Percentiles rank a stretch among this genome's conserved stretches.
phyloP scores from a whole-genome alignment of 1,284 basidiomycete genomes.

The Cutaneotrichosporon sp. region DNA sequence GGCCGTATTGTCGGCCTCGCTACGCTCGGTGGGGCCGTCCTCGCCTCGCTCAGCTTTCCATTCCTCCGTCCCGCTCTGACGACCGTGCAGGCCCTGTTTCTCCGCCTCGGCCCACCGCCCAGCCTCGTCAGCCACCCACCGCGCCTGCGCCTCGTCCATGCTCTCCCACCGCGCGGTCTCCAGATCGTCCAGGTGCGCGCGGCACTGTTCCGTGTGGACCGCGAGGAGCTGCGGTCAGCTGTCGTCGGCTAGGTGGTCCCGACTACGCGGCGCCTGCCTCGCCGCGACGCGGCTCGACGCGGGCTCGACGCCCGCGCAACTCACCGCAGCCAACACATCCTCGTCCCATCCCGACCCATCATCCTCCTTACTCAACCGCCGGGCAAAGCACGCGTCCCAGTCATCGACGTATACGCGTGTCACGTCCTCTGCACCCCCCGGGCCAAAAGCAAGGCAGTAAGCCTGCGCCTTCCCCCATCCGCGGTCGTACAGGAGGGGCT shows the following conservation, averaged over 20 bases:
- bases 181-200: slow-evolving; percentile 5
- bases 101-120: slow-evolving; percentile 30
- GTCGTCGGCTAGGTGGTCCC: no score
- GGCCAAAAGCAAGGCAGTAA: slow-evolving; percentile 49
- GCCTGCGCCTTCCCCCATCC: slow-evolving; percentile 53
- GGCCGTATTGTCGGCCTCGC: no score
- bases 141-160: slow-evolving; percentile 39
- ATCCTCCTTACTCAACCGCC: slow-evolving; percentile 5
- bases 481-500: slow-evolving; percentile 49
- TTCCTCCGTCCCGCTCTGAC: slow-evolving; percentile 48
- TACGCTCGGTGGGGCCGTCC: no score
- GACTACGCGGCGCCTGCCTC: neutral
- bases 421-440: slow-evolving; percentile 49
- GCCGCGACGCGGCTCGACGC: no score
- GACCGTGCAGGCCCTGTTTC: slow-evolving; percentile 30
- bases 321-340: slow-evolving; percentile 33
- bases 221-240: slow-evolving; percentile 24
- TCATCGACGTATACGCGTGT: slow-evolving; percentile 48
- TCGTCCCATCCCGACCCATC: slow-evolving; percentile 32
- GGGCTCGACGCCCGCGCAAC: no score
- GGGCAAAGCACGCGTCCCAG: slow-evolving; percentile 31
- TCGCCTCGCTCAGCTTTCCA: slow-evolving; percentile 49
- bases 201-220: slow-evolving; percentile 20
- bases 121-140: slow-evolving; percentile 36
- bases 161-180: slow-evolving; percentile 23